Percentiles rank a stretch among this genome's conserved stretches.
Evolutionary conservation across 2,329 filamentous ascomycete genomes (phyloP).

Genomic region (Talaromyces marneffei): DNA sequence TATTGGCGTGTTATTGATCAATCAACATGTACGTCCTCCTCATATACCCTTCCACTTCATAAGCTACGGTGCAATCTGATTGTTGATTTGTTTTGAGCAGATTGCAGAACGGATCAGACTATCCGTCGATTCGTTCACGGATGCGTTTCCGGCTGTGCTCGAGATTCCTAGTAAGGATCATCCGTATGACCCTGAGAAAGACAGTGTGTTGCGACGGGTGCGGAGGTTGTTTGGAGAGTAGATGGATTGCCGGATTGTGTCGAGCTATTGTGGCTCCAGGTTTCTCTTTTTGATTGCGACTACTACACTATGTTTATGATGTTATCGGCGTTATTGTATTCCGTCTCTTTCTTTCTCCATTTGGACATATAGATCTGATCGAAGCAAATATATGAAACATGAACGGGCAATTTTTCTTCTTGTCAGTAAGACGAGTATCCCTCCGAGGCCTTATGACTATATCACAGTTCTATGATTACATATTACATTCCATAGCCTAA

Average conservation of each 20-base stretch:
- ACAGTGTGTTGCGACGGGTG: conserved; percentile 90
- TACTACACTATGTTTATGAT: conserved; percentile 7
- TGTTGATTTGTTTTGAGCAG: conserved; percentile 44
- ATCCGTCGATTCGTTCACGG: conserved; percentile 83
- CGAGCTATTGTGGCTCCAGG: background rate
- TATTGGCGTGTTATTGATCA: conserved; percentile 93
- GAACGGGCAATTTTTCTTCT: background rate
- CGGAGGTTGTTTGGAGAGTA: conserved; percentile 61
- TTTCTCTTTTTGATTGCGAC: background rate
- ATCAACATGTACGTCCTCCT: conserved; percentile 69
- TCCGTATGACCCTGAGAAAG: conserved; percentile 97
- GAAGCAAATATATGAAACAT: background rate
- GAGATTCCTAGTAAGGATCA: conserved; percentile 99
- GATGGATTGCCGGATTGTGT: background rate
- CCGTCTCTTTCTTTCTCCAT: background rate
- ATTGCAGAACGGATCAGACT: conserved; percentile 90
- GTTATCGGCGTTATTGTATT: conserved; percentile 10
- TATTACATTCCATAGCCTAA: background rate
- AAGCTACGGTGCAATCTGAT: background rate
- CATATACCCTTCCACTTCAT: conserved; percentile 21
- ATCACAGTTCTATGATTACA: too few relatives aligned
- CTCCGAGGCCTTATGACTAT: too few relatives aligned
- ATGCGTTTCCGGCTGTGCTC: conserved; percentile 90
- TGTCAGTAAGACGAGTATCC: background rate
- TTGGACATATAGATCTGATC: background rate